Percentiles rank a stretch among this genome's conserved stretches.
These are phyloP conservation scores for Hyaloscypha bicolor DNA, from an alignment of 495 filamentous ascomycete genomes.

Conservation along the genomic window DNA sequence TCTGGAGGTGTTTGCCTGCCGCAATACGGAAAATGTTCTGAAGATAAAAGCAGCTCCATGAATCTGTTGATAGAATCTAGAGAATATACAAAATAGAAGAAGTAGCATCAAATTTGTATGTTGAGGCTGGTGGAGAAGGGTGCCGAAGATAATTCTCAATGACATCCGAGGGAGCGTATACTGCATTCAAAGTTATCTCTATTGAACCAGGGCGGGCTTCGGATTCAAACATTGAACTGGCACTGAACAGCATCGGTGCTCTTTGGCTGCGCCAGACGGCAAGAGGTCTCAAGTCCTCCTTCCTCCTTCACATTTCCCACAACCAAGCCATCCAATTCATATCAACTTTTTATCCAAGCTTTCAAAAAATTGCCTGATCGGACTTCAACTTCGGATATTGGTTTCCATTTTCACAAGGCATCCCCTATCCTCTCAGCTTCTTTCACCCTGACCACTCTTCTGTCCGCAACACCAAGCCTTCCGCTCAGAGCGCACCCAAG, in stretches of 20 bases:
- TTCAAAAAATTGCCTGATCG: not conserved
- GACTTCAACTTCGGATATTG: not conserved
- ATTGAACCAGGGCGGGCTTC: too few species aligned
- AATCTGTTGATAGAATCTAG: not conserved
- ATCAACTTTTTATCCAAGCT: too few species aligned
- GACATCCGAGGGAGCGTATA: too few species aligned
- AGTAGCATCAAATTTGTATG: not conserved
- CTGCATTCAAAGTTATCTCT: too few species aligned
- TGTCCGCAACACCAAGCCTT: not conserved
- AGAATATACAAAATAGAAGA: not conserved
- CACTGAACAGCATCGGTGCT: too few species aligned
- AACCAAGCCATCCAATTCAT: not conserved
- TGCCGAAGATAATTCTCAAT: too few species aligned
- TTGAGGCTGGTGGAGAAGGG: too few species aligned
- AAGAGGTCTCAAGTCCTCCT: not conserved
- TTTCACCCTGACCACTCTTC: not conserved
- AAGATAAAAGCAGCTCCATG: slow-evolving; percentile 33
- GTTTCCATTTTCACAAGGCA: too few species aligned
- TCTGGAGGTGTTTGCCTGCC: slow-evolving; percentile 52
- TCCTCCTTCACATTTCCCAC: not conserved
- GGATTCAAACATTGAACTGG: too few species aligned
- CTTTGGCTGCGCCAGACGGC: too few species aligned
- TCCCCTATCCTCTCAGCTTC: too few species aligned
- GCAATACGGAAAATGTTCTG: slow-evolving; percentile 58
- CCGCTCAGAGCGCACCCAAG: too few species aligned